Evolutionary conservation across 176 grass and related monocot species (phyloP), one percentile per base, ranked within the genome.

Genomic region (Carex scoparia): DNA sequence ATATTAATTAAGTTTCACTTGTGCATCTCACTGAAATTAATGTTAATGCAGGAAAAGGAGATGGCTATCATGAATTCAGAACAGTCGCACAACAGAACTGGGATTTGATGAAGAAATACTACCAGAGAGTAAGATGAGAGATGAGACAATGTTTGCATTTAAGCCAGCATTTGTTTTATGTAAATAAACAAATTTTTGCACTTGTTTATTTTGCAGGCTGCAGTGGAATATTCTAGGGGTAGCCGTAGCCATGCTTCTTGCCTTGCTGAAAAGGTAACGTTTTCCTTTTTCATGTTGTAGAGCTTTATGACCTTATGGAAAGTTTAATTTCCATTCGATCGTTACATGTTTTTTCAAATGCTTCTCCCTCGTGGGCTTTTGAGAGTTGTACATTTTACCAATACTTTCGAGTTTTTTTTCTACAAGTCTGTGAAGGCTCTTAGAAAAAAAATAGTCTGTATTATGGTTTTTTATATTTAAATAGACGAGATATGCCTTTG

Each of bases 211-310:
- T 62, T 81, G 44, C 86, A 99, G 96, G 96, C 96, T 87, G 90
- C 91, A 37, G 1, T 82, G 15, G 96, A 90, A 71, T 99, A 95
- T 86, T 92, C 93, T 30, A 99, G 77, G 79, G 96, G 96, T 85
- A 87, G 95, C 28, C 91, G 85, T 38, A 87, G 90, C 86, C 88
- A 92, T 94, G 96, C 96, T 33, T 86, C 88, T 15, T 86, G 77
- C 77, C 90, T 99, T 79, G 91, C 96, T 78, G 93, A 94, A 61
- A 91, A 95, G 96, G 96, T 99, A 65, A 59, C 15, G 0, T 83
- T 83, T 16, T 15, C 59, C 72, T 86, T 85, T 82, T 70, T 77
- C 23, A 51, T 77, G 49, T 56, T 77, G 49, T 78, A 54, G 23
- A 77, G 56, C 23, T 44, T n/a, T n/a, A 71, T 19, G 9, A 14